phyloP scores from a whole-genome alignment of 2,329 filamentous ascomycete species.

The Fusarium tricinctum region DNA sequence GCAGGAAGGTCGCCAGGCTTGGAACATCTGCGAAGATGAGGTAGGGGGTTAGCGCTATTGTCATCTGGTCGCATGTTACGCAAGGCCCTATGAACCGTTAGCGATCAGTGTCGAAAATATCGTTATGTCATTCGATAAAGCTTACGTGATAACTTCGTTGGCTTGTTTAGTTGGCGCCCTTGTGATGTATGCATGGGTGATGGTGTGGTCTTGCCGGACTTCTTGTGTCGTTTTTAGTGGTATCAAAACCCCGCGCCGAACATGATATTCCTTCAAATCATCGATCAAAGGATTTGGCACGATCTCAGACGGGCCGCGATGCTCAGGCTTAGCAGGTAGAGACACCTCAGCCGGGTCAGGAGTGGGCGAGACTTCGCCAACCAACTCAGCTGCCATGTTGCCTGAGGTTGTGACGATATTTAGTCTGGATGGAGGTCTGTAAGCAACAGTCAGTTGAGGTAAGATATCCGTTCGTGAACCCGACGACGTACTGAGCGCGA shows the following conservation, averaged over 20 bases:
- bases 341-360: slow-evolving; percentile 23
- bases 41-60: slow-evolving; percentile 71
- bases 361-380: slow-evolving; percentile 19
- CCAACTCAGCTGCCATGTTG: slow-evolving; percentile 37
- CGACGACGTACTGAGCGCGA: slow-evolving; percentile 14
- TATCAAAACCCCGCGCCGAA: slow-evolving; percentile 66
- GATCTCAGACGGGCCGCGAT: slow-evolving; percentile 44
- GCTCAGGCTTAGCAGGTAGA: slow-evolving; percentile 39
- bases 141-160: slow-evolving; percentile 80
- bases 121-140: slow-evolving; percentile 32
- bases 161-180: slow-evolving; percentile 79
- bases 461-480: background rate
- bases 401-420: slow-evolving; percentile 1
- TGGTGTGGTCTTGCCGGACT: slow-evolving; percentile 69
- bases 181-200: slow-evolving; percentile 77
- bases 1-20: slow-evolving; percentile 77
- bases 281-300: slow-evolving; percentile 57
- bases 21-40: slow-evolving; percentile 82
- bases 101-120: slow-evolving; percentile 6
- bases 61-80: slow-evolving; percentile 70
- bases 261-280: slow-evolving; percentile 53
- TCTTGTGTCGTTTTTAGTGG: slow-evolving; percentile 76
- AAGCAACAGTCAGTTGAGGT: background rate
- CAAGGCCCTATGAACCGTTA: slow-evolving; percentile 62
- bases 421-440: background rate